phyloP scores from a whole-genome alignment of 352 stramenopile genomes.

The Pilasporangium apinafurcum region DNA sequence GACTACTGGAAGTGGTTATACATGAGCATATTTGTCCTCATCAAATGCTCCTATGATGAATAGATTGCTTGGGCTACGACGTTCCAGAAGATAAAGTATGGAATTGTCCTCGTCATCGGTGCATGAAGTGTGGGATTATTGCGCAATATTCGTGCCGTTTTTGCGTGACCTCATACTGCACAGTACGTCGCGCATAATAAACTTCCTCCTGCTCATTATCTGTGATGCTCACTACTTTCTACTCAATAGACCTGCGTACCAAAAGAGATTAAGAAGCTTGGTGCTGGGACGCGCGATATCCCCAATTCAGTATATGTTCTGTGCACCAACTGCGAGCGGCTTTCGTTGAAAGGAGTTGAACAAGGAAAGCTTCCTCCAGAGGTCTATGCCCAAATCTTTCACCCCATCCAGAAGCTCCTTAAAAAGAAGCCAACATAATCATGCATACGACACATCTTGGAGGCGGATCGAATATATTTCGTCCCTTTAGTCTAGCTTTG shows the following conservation, averaged over 20 bases:
- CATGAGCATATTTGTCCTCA: not conserved
- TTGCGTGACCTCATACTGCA: constrained; percentile 70
- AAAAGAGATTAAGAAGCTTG: constrained; percentile 25
- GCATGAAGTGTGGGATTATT: constrained; percentile 51
- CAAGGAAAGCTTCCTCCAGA: constrained; percentile 35
- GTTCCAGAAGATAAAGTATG: constrained; percentile 53
- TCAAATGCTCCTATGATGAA: not conserved
- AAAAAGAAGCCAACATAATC: constrained; percentile 1
- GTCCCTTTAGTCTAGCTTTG: not conserved
- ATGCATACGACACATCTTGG: too few species aligned
- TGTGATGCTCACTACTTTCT: not conserved
- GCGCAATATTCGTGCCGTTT: constrained; percentile 53
- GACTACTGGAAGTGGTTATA: too few species aligned
- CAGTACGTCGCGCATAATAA: constrained; percentile 23
- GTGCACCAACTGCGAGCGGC: constrained; percentile 38
- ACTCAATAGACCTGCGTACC: constrained; percentile 39
- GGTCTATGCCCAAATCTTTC: constrained; percentile 26
- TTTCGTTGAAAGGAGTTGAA: constrained; percentile 24
- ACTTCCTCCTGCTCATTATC: too few species aligned
- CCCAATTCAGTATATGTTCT: constrained; percentile 48
- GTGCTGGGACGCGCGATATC: constrained; percentile 44
- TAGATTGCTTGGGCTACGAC: constrained; percentile 63
- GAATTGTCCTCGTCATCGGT: constrained; percentile 66
- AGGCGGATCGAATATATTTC: too few species aligned
- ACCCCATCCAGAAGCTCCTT: not conserved